Base-by-base conservation (phyloP, 768 basidiomycete genomes). In the Collybia sordida region DNA sequence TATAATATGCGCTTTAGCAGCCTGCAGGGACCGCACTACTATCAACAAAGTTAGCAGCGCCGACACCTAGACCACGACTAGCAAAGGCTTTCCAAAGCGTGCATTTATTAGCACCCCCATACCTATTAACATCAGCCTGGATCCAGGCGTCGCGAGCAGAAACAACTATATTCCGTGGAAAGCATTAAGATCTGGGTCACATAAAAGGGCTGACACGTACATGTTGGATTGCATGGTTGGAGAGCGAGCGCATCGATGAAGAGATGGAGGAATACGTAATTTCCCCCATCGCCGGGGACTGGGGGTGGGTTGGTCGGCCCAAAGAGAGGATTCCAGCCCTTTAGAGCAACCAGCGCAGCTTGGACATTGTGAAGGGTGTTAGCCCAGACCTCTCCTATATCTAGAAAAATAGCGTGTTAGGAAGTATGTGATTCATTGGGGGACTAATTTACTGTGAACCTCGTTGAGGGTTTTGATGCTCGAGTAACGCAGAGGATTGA, bases 311-410 rank as follows among this genome's bases (percentile, higher is more conserved):
- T 59, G 1, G 65, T 67, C 14, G 50, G 41, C 22, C 53, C 55
- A 31, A 54, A 58, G 39, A 64, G 53, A 12, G 74, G 72, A 4
- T 69, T 69, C 50, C 68, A 75, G 4, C 59, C 61, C 18, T 51
- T 49, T 1, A 38, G 48, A 0, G 4, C 15, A 23, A 62, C 53
- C 27, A 64, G 59, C 6, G 59, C 57, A 7, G 59, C 53, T 45
- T 52, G 50, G 5, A 64, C 59, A 22, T 60, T 59, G 47, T 62
- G 59, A 3, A 61, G 59, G 8, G 59, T 60, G 51, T 59, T 64
- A 17, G 53, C 60, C 63, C 63, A 64, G n/a, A 79, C 70, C 55
- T 78, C 77, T 27, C 78, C 78, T 49, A 78, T 77, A 38, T 57
- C 62, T 59, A 34, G 25, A 21, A 40, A 3, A 6, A 22, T 4